These are phyloP conservation scores for Camellia sinensis DNA, from an alignment of 148 eudicot genomes.

Conservation along the genomic window DNA sequence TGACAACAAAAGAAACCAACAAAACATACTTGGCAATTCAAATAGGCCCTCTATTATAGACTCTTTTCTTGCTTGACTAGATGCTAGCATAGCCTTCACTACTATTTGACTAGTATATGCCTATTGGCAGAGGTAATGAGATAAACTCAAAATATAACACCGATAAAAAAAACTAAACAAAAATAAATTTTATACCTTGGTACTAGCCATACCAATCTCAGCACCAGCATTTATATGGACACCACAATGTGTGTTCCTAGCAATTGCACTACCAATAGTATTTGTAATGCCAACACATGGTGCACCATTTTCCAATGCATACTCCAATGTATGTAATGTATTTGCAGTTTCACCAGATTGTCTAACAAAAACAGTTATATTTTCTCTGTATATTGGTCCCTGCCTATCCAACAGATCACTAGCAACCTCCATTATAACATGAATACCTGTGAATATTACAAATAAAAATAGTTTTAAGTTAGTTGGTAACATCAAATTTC, in stretches of 20 bases:
- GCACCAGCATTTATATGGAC: slow-evolving; percentile 97
- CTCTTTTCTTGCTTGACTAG: slow-evolving; percentile 75
- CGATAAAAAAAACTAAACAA: background rate
- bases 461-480: background rate
- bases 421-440: slow-evolving; percentile 94
- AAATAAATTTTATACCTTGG: slow-evolving; percentile 54
- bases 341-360: slow-evolving; percentile 99
- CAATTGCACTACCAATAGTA: slow-evolving; percentile 97
- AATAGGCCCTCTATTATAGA: slow-evolving; percentile 75
- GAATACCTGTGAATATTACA: slow-evolving; percentile 58
- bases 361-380: slow-evolving; percentile 93
- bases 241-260: slow-evolving; percentile 88
- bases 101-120: slow-evolving; percentile 99
- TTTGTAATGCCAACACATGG: slow-evolving; percentile 95
- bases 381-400: slow-evolving; percentile 97
- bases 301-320: slow-evolving; percentile 92
- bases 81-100: slow-evolving; percentile 96
- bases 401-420: slow-evolving; percentile 98
- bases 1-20: background rate
- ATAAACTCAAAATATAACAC: background rate
- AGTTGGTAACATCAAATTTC: background rate
- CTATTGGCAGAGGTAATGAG: slow-evolving; percentile 36
- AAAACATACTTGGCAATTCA: slow-evolving; percentile 77
- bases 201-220: slow-evolving; percentile 98
- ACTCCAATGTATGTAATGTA: slow-evolving; percentile 82